Evolutionary conservation across 306 rosid species (phyloP), one percentile per base, ranked within the genome.

Genomic region (Quercus engelmannii): DNA sequence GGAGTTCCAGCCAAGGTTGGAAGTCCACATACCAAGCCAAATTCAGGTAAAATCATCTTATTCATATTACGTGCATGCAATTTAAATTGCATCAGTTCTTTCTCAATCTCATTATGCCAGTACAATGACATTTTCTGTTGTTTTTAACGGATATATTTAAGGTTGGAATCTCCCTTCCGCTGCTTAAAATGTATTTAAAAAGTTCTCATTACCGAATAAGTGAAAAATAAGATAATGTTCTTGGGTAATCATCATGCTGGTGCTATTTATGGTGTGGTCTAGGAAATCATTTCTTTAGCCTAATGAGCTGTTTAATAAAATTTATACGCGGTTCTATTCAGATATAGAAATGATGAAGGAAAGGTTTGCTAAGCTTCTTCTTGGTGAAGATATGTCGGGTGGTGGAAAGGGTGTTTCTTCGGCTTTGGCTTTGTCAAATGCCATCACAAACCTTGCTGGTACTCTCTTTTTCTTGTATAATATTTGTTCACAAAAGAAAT

Each of bases 341-440:
- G 98, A 96, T 67, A 63, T 80, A 73, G 97, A 96, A 0, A 21
- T 88, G 94, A 83, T 91, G 86, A 91, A 90, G 87, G 99, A 92
- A 65, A 90, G 89, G 84, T 91, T 96, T 87, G 78, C 94, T 26
- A 96, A 91, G 90, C 84, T 96, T 74, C 98, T 96, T 76, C 67
- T 96, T 78, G 99, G 98, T 57, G 99, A 96, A 83, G 99, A 96
- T 76, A 93, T 96, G 97, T 96, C 99, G 19, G 99, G 98, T 74
- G 98, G 97, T 62, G 99, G 98, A 65, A 96, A 96, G 75, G 99
- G 98, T 63, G 98, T 93, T 81, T 91, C 97, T 81, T 96, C 99
- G 11, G 99, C 98, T 52, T 76, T 93, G 79, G 98, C 99, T 74
- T 78, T 96, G 89, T 96, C 99, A 18, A 96, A 96, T 83, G 90